Evolutionary conservation across 495 filamentous ascomycete species (phyloP).

Genomic region (Aspergillus conjunctus): DNA sequence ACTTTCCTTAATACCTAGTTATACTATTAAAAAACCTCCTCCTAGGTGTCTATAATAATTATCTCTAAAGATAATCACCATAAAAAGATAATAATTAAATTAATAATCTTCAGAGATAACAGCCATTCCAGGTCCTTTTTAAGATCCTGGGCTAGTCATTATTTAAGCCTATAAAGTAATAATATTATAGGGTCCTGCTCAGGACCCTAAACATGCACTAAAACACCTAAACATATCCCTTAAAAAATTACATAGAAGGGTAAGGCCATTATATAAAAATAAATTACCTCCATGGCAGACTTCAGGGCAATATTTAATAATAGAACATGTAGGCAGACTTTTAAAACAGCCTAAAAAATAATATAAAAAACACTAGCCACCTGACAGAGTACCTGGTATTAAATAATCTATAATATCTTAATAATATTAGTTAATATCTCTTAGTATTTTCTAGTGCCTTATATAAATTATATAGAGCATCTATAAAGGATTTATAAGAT

Average conservation of each 20-base stretch:
- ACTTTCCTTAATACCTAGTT: no score
- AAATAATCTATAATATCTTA: not conserved
- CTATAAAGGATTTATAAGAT: not conserved
- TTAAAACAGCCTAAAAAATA: no score
- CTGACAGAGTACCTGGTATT: no score
- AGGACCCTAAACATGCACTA: not conserved
- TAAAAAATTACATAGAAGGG: not conserved
- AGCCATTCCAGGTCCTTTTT: not conserved
- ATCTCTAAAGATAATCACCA: not conserved
- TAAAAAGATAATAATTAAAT: not conserved
- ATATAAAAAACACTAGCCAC: no score
- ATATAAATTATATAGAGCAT: constrained; percentile 3
- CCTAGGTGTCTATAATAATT: not conserved
- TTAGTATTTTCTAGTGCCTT: no score
- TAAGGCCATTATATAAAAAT: not conserved
- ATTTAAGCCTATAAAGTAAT: not conserved
- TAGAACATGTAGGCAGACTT: no score
- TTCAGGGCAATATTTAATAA: not conserved
- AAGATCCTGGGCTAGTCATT: not conserved
- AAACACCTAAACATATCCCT: not conserved
- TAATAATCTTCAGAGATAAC: not conserved
- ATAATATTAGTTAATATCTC: no score
- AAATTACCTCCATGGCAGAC: not conserved
- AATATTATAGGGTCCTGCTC: not conserved
- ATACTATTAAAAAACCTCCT: no score